These are phyloP conservation scores for Mrakiaceae sp. DNA, from an alignment of 1,284 basidiomycete genomes.

Conservation along the genomic window DNA sequence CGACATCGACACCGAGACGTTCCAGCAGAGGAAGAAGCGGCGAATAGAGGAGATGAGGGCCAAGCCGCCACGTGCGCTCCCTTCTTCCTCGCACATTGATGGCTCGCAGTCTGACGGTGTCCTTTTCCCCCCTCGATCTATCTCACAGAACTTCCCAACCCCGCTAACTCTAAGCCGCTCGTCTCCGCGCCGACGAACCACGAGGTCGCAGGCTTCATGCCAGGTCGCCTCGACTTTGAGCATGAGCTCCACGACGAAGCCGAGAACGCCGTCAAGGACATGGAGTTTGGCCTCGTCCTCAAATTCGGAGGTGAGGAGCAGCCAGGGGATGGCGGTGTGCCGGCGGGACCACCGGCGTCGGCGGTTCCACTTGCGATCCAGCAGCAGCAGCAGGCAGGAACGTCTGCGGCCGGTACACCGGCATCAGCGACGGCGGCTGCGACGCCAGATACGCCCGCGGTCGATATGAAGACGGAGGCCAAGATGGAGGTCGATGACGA, in stretches of 20 bases:
- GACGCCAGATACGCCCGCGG: background rate
- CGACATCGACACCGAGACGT: constrained; percentile 63
- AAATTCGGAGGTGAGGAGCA: constrained; percentile 73
- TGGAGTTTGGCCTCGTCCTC: constrained; percentile 83
- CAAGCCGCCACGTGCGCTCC: constrained; percentile 40
- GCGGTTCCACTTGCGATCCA: background rate
- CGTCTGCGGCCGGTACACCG: background rate
- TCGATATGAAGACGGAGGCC: background rate
- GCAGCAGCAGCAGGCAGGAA: constrained; percentile 9
- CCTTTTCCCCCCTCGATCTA: background rate
- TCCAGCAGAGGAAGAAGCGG: constrained; percentile 74
- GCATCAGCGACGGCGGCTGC: background rate
- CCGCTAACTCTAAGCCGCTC: constrained; percentile 49
- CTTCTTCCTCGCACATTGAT: constrained; percentile 39
- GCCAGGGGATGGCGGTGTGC: constrained; percentile 49
- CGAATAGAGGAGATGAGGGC: constrained; percentile 53
- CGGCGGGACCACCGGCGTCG: background rate
- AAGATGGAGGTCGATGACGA: background rate
- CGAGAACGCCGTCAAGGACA: constrained; percentile 87
- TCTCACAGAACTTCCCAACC: constrained; percentile 29
- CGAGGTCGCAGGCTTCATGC: constrained; percentile 87
- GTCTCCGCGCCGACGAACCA: constrained; percentile 91
- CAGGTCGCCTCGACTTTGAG: constrained; percentile 93
- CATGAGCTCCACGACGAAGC: constrained; percentile 87
- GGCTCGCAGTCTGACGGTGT: constrained; percentile 24